Base-by-base conservation (phyloP, 331 rosid species). In the Pyrus hybrid region DNA sequence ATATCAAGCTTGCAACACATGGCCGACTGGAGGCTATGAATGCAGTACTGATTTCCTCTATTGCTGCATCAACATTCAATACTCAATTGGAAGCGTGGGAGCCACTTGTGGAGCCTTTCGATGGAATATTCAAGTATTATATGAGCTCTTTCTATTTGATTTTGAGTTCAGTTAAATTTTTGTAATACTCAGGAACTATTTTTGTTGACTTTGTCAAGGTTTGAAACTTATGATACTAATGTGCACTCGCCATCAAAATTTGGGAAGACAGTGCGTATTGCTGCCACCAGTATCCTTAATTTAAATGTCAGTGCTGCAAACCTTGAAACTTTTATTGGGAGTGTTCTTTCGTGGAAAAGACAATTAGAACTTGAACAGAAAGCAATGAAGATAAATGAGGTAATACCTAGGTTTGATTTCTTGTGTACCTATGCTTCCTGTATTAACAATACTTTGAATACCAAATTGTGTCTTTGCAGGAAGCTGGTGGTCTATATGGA, bases 71-170 rank as follows among this genome's bases (percentile, higher is more conserved):
- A 60, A 87, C 97, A 82, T 95, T 95, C 85, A 95, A 95, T 77
- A 85, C 99, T 49, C 93, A 90, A 79, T 85, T 92, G 80, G 97
- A 95, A 88, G 93, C 97, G 21, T 95, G 99, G 99, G 99, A 95
- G 72, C 99, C 99, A 64, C 86, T 95, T 74, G 88, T 95, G 76
- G 99, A 95, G 81, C 97, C 99, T 56, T 95, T 95, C 63, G 99
- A 95, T 84, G 99, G 97, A 82, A 95, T 95, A 85, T 90, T 95
- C 87, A 95, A 92, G 99, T 95, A 92, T 83, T 63, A 66, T 66
- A 73, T 78, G 22, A 9, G 63, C 77, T 35, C 30, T 73, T 67
- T 79, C 25, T 73, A 41, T 23, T 23, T 62, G 13, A 6, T 63
- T 65, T 69, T 30, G 23, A 49, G 43, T 75, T 53, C 56, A 63